Conservation (phyloP, 208 protist species). For the Blechomonas ayalai region DNA sequence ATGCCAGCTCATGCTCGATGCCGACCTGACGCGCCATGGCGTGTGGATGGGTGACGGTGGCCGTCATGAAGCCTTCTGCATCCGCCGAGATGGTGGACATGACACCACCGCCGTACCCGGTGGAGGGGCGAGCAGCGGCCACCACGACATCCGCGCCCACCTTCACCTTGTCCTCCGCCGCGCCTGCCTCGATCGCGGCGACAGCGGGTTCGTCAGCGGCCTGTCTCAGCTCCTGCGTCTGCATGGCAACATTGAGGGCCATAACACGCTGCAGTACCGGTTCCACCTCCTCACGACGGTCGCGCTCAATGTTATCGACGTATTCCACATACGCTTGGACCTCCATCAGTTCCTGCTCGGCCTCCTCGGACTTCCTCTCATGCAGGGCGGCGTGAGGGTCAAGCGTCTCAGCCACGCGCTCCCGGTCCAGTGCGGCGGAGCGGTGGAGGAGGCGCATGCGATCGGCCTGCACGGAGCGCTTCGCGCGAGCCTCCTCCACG, state of each 20-base stretch:
- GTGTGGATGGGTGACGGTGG: slow-evolving; percentile 55
- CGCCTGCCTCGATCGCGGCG: background rate
- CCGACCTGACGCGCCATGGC: slow-evolving; percentile 49
- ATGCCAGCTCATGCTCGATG: slow-evolving; percentile 50
- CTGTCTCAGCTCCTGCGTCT: slow-evolving; percentile 1
- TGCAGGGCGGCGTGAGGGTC: slow-evolving; percentile 45
- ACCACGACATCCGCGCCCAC: background rate
- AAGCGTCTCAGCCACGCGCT: slow-evolving; percentile 36
- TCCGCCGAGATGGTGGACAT: background rate
- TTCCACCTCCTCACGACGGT: slow-evolving; percentile 62
- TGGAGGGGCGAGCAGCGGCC: background rate
- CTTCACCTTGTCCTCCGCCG: slow-evolving; percentile 1
- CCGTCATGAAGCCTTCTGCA: slow-evolving; percentile 1
- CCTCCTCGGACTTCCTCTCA: slow-evolving; percentile 27
- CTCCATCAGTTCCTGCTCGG: slow-evolving; percentile 48
- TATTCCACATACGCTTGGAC: slow-evolving; percentile 57
- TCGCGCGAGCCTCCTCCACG: slow-evolving; percentile 68
- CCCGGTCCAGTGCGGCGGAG: slow-evolving; percentile 31
- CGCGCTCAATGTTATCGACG: slow-evolving; percentile 42
- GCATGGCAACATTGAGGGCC: slow-evolving; percentile 25
- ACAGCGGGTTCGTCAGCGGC: background rate
- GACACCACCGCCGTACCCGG: background rate
- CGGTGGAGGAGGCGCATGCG: slow-evolving; percentile 52
- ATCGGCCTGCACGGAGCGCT: slow-evolving; percentile 59
- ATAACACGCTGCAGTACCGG: slow-evolving; percentile 55